Conservation (phyloP, 805 yeast genomes). For the Clavispora carvajalis region DNA sequence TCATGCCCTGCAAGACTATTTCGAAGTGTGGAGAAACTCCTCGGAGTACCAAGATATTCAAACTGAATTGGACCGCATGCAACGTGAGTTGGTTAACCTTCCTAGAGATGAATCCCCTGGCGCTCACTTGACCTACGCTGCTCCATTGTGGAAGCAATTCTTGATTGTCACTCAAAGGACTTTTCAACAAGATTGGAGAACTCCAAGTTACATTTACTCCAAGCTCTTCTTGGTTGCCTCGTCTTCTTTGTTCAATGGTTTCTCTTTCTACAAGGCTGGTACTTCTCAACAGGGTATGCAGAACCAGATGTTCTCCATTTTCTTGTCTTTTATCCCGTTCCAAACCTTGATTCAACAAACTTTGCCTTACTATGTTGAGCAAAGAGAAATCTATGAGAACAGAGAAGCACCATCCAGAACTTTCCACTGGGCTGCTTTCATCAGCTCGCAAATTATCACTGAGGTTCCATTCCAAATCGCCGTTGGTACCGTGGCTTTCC, state of each 20-base stretch:
- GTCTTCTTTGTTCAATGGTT: conserved; percentile 62
- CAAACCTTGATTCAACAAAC: conserved; percentile 37
- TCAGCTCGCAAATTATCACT: conserved; percentile 35
- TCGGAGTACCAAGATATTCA: conserved; percentile 54
- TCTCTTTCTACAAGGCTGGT: conserved; percentile 63
- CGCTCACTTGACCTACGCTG: conserved; percentile 19
- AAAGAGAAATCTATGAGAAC: conserved; percentile 43
- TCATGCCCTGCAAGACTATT: conserved; percentile 65
- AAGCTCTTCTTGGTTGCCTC: conserved; percentile 52
- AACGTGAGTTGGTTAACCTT: conserved; percentile 39
- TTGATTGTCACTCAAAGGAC: conserved; percentile 14
- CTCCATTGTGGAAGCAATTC: conserved; percentile 13
- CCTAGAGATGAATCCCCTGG: conserved; percentile 16
- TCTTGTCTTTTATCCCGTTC: conserved; percentile 39
- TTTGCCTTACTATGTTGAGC: conserved; percentile 39
- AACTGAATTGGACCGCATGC: conserved; percentile 60
- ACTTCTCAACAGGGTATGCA: conserved; percentile 56
- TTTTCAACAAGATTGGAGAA: conserved; percentile 50
- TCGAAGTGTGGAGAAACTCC: conserved; percentile 74
- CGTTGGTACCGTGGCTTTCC: conserved; percentile 59
- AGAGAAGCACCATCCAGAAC: conserved; percentile 43
- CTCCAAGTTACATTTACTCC: conserved; percentile 57
- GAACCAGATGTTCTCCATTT: conserved; percentile 55
- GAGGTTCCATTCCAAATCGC: conserved; percentile 45
- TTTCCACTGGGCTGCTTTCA: conserved; percentile 39